Base-by-base conservation (phyloP, 2,329 filamentous ascomycete genomes). In the Aspergillus terreus region DNA sequence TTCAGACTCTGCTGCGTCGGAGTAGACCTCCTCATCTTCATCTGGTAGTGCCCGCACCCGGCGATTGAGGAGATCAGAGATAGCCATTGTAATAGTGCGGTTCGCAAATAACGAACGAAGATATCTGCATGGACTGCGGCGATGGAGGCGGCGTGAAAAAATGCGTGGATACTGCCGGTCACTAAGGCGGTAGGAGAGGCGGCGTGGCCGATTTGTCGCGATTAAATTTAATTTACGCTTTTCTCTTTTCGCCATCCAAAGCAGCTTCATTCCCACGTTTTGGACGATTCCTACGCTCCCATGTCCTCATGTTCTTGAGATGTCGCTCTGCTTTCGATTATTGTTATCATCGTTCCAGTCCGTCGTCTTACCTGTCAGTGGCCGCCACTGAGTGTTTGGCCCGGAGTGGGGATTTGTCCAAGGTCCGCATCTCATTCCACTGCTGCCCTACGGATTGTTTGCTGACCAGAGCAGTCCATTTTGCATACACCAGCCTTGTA, bases 21-120 rank as follows among this genome's bases (percentile, higher is more conserved):
- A 69, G 42, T 66, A 65, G 1, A 58, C 58, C 6, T 70, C 70
- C 52, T 80, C 77, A 50, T 79, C 67, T 15, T 74, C 70, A 12
- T 70, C 71, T 33, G 64, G 66, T 7, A 63, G 61, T 15, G 71
- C 70, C 48, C 68, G 69, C 51, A 77, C 66, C n/a, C 74, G 71
- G 55, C 70, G 69, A 56, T 74, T 72, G 19, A 76, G 62, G 10
- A 63, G 60, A 47, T 69, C 67, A 14, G 66, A 63, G 47, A 74
- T 68, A 6, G 65, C 62, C 71, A 74, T 74, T 6, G 14, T 35
- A 23, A 23, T 23, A 23, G 4, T 6, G 23, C 6, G 23, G 33
- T 35, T 12, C 11, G 10, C 14, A 11, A 15, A 38, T 38, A 3
- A 11, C 15, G 11, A 44, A 41, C 30, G 30, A 32, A 27, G 17